Base-by-base conservation (phyloP, 305 asterid species). In the Stenogyne calaminthoides region DNA sequence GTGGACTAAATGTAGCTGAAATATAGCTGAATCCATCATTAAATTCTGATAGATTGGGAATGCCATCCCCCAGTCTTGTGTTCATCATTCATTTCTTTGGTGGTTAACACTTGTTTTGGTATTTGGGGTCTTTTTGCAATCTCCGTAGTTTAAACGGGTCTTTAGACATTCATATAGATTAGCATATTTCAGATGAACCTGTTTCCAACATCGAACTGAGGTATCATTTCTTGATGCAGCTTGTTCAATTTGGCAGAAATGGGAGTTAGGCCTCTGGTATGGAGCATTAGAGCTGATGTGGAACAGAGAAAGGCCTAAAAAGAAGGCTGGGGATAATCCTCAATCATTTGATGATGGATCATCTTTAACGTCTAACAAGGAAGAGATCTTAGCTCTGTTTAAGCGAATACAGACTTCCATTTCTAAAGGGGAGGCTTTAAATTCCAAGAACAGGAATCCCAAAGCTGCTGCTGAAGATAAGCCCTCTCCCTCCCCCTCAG, bases 241-340 rank as follows among this genome's bases (percentile, higher is more conserved):
- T 84, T 91, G 88, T 91, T 91, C 80, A 88, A 88, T 91, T 84
- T 91, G 93, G 88, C 97, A 91, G 97, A 87, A 85, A 77, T 79
- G 75, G 79, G 83, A 52, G 67, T 78, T 76, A 81, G 83, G 39
- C 58, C 75, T 62, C 67, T 70, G 6, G 70, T 77, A 69, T 73
- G 61, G 51, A 76, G 83, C 78, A 46, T 72, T 72, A 75, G 83
- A 71, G 84, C 88, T 51, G 85, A 82, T 66, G 88, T n/a, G 89
- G 47, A 74, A 65, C 71, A 73, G 75, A 74, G 67, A 78, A 1
- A 73, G 69, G 56, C 70, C 68, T 64, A 70, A 71, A 29, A 80
- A 72, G 62, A 71, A 36, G 61, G 59, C 80, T 49, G 73, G 75
- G 25, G 82, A 77, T 59, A 72, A 47, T 73, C 62, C 77, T 51